A percentile compares a stretch with the other conserved stretches of the same genome.
Conservation (phyloP, 2,329 filamentous ascomycete genomes). For the Paraconiothyrium sp. region DNA sequence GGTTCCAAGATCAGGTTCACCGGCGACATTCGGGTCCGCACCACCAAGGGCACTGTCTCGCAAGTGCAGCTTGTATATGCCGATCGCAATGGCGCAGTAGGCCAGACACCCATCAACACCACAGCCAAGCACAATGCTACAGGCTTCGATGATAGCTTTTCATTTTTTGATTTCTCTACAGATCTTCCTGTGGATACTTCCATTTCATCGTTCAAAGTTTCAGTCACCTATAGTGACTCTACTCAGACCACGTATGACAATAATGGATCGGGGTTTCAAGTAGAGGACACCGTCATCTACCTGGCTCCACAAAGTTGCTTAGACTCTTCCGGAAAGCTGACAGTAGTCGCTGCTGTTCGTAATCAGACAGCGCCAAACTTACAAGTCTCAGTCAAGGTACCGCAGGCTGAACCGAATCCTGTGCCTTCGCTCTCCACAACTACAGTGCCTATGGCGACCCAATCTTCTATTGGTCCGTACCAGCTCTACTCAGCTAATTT, state of each 20-base stretch:
- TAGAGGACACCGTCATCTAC: slow-evolving; percentile 65
- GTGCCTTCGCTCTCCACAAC: slow-evolving; percentile 37
- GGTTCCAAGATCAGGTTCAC: slow-evolving; percentile 61
- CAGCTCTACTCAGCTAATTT: slow-evolving; percentile 37
- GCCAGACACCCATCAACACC: slow-evolving; percentile 58
- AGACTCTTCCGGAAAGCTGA: slow-evolving; percentile 29
- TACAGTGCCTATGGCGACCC: slow-evolving; percentile 35
- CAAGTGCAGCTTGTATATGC: slow-evolving; percentile 65
- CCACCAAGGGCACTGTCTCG: slow-evolving; percentile 58
- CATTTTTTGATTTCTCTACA: slow-evolving; percentile 46
- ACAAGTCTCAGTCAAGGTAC: slow-evolving; percentile 33
- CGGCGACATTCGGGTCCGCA: slow-evolving; percentile 67
- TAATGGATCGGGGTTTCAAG: slow-evolving; percentile 64
- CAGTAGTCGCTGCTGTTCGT: slow-evolving; percentile 38
- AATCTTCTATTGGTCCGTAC: slow-evolving; percentile 36
- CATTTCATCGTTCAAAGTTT: slow-evolving; percentile 69
- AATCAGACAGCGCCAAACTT: slow-evolving; percentile 25
- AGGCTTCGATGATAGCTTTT: slow-evolving; percentile 70
- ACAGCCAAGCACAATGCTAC: slow-evolving; percentile 59
- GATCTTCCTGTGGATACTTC: slow-evolving; percentile 66
- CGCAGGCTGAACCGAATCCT: slow-evolving; percentile 29
- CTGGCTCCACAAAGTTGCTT: slow-evolving; percentile 68
- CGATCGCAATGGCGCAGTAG: slow-evolving; percentile 61
- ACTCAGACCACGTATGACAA: slow-evolving; percentile 61
- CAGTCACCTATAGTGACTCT: slow-evolving; percentile 61